Evolutionary conservation across 352 stramenopile species (phyloP).

Genomic region (Peronosclerospora sorghi): DNA sequence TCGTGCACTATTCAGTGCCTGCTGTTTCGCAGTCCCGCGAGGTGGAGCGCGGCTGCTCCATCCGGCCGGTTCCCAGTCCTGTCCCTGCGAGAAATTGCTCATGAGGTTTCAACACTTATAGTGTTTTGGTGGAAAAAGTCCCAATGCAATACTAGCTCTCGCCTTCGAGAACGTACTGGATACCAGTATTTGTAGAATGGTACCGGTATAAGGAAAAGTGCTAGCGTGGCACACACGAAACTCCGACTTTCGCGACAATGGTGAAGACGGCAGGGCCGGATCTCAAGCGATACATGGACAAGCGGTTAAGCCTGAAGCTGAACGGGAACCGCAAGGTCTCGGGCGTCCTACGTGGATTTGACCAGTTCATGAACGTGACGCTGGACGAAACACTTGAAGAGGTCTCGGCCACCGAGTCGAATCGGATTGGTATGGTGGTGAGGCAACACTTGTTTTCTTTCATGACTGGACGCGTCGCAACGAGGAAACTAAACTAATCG

Average conservation of each 20-base stretch:
- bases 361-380: conserved; percentile 97
- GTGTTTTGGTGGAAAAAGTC: too few species aligned
- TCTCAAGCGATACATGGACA: conserved; percentile 92
- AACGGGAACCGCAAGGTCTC: conserved; percentile 92
- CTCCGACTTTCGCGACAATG: too few species aligned
- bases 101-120: too few species aligned
- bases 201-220: too few species aligned
- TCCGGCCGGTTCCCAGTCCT: conserved; percentile 65
- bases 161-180: too few species aligned
- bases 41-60: conserved; percentile 61
- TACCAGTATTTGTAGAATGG: too few species aligned
- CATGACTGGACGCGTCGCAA: too few species aligned
- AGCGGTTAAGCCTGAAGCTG: conserved; percentile 88
- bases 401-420: conserved; percentile 73
- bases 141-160: too few species aligned
- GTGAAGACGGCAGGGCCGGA: conserved; percentile 73
- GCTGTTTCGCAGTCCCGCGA: conserved; percentile 49
- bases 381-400: conserved; percentile 90
- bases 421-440: conserved; percentile 90
- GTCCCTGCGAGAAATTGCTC: conserved; percentile 58
- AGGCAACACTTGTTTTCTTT: too few species aligned
- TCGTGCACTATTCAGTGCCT: conserved; percentile 61
- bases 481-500: too few species aligned
- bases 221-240: too few species aligned
- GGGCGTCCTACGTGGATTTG: conserved; percentile 90